A percentile compares a stretch with the other conserved stretches of the same genome.
Evolutionary conservation across 2,329 filamentous ascomycete species (phyloP).

Genomic region (Pseudogymnoascus destructans): DNA sequence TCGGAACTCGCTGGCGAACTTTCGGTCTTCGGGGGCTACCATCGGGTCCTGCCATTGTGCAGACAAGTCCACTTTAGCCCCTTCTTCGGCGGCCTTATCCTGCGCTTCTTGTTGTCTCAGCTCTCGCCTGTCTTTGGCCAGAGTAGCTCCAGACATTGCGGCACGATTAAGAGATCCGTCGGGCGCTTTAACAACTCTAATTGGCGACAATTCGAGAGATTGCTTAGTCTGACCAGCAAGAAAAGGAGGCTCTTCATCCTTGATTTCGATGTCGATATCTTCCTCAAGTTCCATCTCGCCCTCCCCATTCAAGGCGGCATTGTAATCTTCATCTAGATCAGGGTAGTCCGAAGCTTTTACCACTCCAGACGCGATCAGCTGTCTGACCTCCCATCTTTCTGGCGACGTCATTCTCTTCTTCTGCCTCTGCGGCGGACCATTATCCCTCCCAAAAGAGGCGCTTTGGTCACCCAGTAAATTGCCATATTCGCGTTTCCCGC

Average conservation of each 20-base stretch:
- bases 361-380: slow-evolving; percentile 89
- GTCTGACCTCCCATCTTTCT: slow-evolving; percentile 93
- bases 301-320: slow-evolving; percentile 74
- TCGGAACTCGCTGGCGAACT: slow-evolving; percentile 80
- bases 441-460: slow-evolving; percentile 50
- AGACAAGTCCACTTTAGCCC: slow-evolving; percentile 66
- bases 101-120: slow-evolving; percentile 78
- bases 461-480: slow-evolving; percentile 37
- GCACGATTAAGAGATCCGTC: slow-evolving; percentile 97
- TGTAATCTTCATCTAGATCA: slow-evolving; percentile 86
- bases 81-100: slow-evolving; percentile 59
- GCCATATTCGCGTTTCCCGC: slow-evolving; percentile 43
- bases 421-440: slow-evolving; percentile 37
- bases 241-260: slow-evolving; percentile 94
- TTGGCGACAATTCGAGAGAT: slow-evolving; percentile 85
- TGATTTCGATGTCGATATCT: slow-evolving; percentile 92
- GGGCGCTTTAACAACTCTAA: slow-evolving; percentile 90
- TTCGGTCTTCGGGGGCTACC: slow-evolving; percentile 68
- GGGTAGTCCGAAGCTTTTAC: slow-evolving; percentile 89
- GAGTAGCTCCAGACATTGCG: slow-evolving; percentile 78
- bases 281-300: slow-evolving; percentile 85
- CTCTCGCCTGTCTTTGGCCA: slow-evolving; percentile 85
- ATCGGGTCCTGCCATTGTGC: slow-evolving; percentile 97
- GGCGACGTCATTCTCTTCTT: slow-evolving; percentile 94
- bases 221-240: slow-evolving; percentile 92